Base-by-base conservation (phyloP, 148 eudicot genomes). In the Camellia lanceoleosa region DNA sequence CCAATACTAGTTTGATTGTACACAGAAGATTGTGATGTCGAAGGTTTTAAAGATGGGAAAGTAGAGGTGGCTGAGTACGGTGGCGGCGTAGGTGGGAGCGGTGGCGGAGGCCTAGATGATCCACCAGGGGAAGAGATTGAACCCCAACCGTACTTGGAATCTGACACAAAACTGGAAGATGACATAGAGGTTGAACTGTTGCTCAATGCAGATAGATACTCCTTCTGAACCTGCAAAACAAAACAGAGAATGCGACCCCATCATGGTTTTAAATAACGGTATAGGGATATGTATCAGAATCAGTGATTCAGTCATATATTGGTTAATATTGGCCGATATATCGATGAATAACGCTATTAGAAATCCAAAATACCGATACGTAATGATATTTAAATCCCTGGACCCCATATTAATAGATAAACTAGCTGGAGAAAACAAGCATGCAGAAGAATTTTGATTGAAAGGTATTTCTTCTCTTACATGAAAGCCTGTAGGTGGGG, bases 41-140 rank as follows among this genome's bases (percentile, higher is more conserved):
- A 81, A 77, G 86, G 64, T 59, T 87, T 88, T 65, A 65, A 44
- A 55, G 90, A 86, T 19, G 87, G 72, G 42, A 83, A 77, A 75
- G 60, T 62, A 10, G 87, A 68, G 70, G 82, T 78, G 59, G 86
- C 78, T 8, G 97, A 83, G 87, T 88, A 93, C 66, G 99, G 98
- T 18, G 98, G 97, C 59, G 97, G 97, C 14, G 94, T 91, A 79
- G 98, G 95, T 83, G 98, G 98, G 81, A 97, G 97, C 55, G 97
- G 98, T 30, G 99, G 99, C 72, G 88, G 89, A 77, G 92, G 94
- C 85, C 98, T 92, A 54, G 84, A 14, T 20, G 92, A 79, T 55
- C 91, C 87, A 73, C 89, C 79, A 5, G 94, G 83, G 63, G 92
- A 89, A 74, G 97, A 86, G 67, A 81, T 83, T 59, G 88, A 76